Evolutionary conservation across 2,329 filamentous ascomycete species (phyloP).

Genomic region (Fusarium sterilihyphosum): DNA sequence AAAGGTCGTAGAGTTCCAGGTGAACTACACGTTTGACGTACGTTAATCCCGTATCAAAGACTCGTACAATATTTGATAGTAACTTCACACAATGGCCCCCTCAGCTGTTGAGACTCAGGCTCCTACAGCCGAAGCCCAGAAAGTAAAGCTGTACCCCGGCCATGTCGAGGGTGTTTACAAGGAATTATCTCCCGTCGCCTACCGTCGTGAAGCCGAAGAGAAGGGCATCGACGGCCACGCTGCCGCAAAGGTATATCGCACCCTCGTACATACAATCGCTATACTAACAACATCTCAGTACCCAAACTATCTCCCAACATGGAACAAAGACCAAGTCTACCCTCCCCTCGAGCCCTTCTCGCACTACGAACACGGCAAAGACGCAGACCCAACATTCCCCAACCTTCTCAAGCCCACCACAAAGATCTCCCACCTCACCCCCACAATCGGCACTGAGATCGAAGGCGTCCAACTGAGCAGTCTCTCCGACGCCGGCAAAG

Average conservation of each 20-base stretch:
- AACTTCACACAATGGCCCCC: constrained; percentile 40
- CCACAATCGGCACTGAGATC: constrained; percentile 78
- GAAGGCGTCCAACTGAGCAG: constrained; percentile 76
- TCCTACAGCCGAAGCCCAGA: constrained; percentile 26
- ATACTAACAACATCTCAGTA: constrained; percentile 56
- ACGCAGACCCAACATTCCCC: constrained; percentile 74
- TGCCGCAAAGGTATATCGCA: constrained; percentile 33
- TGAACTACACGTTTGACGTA: neutral
- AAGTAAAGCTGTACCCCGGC: constrained; percentile 43
- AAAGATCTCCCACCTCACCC: constrained; percentile 70
- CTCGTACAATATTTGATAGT: neutral
- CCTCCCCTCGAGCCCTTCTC: constrained; percentile 74
- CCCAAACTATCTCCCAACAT: constrained; percentile 77
- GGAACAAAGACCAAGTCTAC: constrained; percentile 72
- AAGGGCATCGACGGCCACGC: constrained; percentile 32
- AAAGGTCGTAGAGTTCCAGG: constrained; percentile 6
- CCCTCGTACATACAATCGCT: fast-evolving
- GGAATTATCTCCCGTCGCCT: constrained; percentile 33
- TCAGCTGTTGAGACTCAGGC: constrained; percentile 38
- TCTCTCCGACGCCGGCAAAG: constrained; percentile 74
- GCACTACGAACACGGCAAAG: constrained; percentile 79
- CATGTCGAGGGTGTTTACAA: constrained; percentile 41
- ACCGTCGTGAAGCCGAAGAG: constrained; percentile 36
- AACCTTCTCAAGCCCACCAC: constrained; percentile 70
- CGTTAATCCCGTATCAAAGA: neutral